These are phyloP conservation scores for Vinca minor DNA, from an alignment of 257 asterid species.

Conservation along the genomic window DNA sequence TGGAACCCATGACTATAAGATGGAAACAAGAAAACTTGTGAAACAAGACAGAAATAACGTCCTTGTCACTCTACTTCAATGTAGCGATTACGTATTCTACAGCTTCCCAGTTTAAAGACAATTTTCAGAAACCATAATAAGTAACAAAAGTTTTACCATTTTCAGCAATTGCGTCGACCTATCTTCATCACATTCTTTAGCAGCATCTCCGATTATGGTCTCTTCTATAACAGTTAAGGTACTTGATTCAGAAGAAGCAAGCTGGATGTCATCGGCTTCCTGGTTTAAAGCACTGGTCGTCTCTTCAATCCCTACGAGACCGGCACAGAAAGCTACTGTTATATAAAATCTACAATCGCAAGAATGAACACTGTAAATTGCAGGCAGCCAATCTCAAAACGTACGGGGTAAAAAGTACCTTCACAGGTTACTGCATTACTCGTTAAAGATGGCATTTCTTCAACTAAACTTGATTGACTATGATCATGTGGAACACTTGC, in stretches of 20 bases:
- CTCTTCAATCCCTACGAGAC: slow-evolving; percentile 33
- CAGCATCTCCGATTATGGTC: slow-evolving; percentile 21
- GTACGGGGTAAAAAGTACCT: slow-evolving; percentile 34
- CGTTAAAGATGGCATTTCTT: slow-evolving; percentile 21
- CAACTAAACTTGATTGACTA: slow-evolving; percentile 23
- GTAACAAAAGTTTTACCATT: slow-evolving; percentile 31
- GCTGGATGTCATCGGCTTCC: slow-evolving; percentile 29
- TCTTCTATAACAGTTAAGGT: slow-evolving; percentile 24
- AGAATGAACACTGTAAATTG: slow-evolving; percentile 6
- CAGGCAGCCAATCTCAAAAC: background rate
- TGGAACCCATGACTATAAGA: background rate
- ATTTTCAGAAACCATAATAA: slow-evolving; percentile 6
- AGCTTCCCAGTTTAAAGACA: background rate
- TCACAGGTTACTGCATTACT: slow-evolving; percentile 23
- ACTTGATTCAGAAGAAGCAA: slow-evolving; percentile 18
- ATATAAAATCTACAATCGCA: slow-evolving; percentile 14
- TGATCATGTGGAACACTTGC: slow-evolving; percentile 17
- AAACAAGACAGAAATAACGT: background rate
- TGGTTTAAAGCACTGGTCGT: slow-evolving; percentile 13
- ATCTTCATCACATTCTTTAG: slow-evolving; percentile 33
- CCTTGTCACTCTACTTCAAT: slow-evolving; percentile 1
- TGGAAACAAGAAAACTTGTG: background rate
- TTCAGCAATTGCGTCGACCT: slow-evolving; percentile 16
- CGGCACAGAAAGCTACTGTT: slow-evolving; percentile 13
- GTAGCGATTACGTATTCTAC: no score